A percentile compares a stretch with the other conserved stretches of the same genome.
Conservation (phyloP, 2,329 filamentous ascomycete species). For the Trichoderma guizhouense region DNA sequence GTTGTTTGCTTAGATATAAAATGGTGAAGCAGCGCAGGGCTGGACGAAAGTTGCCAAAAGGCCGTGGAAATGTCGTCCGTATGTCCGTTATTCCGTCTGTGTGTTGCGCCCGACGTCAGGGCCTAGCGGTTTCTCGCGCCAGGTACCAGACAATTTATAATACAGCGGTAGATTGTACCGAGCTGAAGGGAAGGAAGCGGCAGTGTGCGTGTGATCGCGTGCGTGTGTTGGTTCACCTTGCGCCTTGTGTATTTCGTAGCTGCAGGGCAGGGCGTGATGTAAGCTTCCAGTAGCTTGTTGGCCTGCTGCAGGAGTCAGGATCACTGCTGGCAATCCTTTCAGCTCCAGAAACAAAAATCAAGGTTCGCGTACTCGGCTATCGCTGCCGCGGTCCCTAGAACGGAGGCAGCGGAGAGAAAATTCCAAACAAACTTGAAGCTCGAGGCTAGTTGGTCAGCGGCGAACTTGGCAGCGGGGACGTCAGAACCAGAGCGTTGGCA, state of each 20-base stretch:
- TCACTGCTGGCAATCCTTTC: not conserved
- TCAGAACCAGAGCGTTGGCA: not conserved
- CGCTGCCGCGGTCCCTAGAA: not conserved
- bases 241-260: not conserved
- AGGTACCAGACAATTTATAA: conserved; percentile 9
- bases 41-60: not conserved
- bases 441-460: conserved; percentile 6
- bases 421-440: not conserved
- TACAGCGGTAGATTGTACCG: not conserved
- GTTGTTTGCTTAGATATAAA: not conserved
- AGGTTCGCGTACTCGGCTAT: conserved; percentile 16
- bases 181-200: not conserved
- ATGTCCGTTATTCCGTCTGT: conserved; percentile 15
- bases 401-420: conserved; percentile 16
- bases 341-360: not conserved
- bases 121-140: conserved; percentile 3
- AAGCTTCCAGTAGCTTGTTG: not conserved
- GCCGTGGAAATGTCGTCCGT: conserved; percentile 1
- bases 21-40: not conserved
- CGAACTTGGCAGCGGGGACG: conserved; percentile 5
- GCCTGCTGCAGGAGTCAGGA: not conserved
- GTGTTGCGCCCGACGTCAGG: not conserved
- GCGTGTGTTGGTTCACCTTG: not conserved
- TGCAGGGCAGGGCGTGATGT: not conserved
- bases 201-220: conserved; percentile 11